Evolutionary conservation across 1,284 basidiomycete species (phyloP).

Genomic region (Moesziomyces globuligerus): DNA sequence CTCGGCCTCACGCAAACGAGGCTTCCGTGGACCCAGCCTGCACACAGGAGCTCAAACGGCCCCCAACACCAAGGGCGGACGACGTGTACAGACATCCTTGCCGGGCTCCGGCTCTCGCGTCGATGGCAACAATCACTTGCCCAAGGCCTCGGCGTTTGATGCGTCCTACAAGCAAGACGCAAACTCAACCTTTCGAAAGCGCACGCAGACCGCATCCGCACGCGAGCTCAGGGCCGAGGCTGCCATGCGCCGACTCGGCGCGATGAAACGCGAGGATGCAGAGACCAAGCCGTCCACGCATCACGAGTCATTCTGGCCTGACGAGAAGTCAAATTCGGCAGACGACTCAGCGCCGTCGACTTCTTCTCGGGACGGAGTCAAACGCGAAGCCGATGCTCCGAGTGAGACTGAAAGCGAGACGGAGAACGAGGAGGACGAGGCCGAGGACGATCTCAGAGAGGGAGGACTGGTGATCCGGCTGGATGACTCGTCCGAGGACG

Average conservation of each 20-base stretch:
- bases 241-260: conserved; percentile 26
- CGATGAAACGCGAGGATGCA: conserved; percentile 9
- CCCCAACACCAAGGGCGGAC: conserved; percentile 38
- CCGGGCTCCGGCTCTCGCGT: conserved; percentile 49
- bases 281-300: not conserved
- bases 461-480: conserved; percentile 26
- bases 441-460: conserved; percentile 17
- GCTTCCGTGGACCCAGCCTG: conserved; percentile 46
- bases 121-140: conserved; percentile 46
- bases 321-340: not conserved
- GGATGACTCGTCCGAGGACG: conserved; percentile 25
- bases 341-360: conserved; percentile 1
- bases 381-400: conserved; percentile 15
- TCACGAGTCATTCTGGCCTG: conserved; percentile 8
- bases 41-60: conserved; percentile 58
- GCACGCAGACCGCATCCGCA: conserved; percentile 31
- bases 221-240: conserved; percentile 48
- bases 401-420: conserved; percentile 17
- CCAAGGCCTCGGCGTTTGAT: conserved; percentile 31
- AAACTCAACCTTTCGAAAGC: conserved; percentile 57
- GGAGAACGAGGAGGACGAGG: conserved; percentile 30
- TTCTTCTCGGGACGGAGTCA: not conserved
- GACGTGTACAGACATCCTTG: conserved; percentile 26
- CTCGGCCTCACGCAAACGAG: conserved; percentile 17
- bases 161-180: conserved; percentile 47